These are phyloP conservation scores for Calonectria pseudoturangicola DNA, from an alignment of 2,329 filamentous ascomycete species.

Conservation along the genomic window DNA sequence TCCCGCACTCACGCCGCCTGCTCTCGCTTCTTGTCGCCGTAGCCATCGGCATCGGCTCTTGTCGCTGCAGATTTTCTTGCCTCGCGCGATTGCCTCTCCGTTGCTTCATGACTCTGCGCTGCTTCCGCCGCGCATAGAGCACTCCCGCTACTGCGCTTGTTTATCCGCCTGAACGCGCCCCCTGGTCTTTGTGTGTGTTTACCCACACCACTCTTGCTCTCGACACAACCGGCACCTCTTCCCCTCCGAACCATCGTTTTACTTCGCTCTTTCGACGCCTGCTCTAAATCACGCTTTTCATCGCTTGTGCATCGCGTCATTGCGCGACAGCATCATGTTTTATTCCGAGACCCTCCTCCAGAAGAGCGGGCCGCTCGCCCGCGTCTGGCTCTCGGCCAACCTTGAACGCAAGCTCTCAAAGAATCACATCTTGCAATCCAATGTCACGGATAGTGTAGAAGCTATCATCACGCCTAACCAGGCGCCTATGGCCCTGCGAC, in stretches of 20 bases:
- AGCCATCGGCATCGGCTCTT: slow-evolving; percentile 48
- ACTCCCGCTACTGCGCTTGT: slow-evolving; percentile 58
- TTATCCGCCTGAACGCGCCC: slow-evolving; percentile 58
- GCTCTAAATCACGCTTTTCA: slow-evolving; percentile 35
- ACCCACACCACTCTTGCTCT: slow-evolving; percentile 54
- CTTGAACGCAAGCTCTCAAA: slow-evolving; percentile 99
- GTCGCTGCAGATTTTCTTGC: slow-evolving; percentile 52
- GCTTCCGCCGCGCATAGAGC: slow-evolving; percentile 56
- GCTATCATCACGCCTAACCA: slow-evolving; percentile 95
- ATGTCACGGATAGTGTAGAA: slow-evolving; percentile 94
- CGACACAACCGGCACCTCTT: slow-evolving; percentile 38
- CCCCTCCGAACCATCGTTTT: slow-evolving; percentile 43
- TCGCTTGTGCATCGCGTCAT: slow-evolving; percentile 56
- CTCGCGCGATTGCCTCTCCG: slow-evolving; percentile 48
- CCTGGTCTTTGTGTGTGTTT: slow-evolving; percentile 57
- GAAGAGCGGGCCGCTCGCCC: slow-evolving; percentile 97
- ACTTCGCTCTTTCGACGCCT: slow-evolving; percentile 34
- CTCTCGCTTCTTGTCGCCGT: slow-evolving; percentile 50
- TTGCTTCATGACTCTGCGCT: slow-evolving; percentile 57
- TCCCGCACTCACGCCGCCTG: slow-evolving; percentile 49
- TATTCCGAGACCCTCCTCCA: slow-evolving; percentile 97
- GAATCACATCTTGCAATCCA: slow-evolving; percentile 94
- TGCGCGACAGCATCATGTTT: slow-evolving; percentile 81
- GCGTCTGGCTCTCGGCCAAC: slow-evolving; percentile 98
- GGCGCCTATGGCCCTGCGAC: slow-evolving; percentile 93